Percentiles rank a stretch among this genome's conserved stretches.
These are phyloP conservation scores for Xylaria sp. DNA, from an alignment of 2,329 filamentous ascomycete species.

Conservation along the genomic window DNA sequence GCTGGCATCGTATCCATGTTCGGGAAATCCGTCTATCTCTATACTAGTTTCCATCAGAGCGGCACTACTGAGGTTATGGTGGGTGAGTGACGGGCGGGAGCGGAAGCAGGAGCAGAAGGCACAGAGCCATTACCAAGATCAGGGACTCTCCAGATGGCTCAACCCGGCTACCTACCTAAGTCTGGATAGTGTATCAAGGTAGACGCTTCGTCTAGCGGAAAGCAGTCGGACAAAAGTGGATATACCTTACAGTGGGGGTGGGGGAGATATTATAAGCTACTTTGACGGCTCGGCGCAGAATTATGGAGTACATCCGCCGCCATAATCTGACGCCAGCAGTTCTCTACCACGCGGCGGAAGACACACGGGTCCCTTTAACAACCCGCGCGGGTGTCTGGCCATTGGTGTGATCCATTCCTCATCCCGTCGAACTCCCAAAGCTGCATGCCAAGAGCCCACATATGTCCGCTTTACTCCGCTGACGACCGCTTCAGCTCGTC, in stretches of 20 bases:
- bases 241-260: slow-evolving; percentile 20
- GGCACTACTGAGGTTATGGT: neutral
- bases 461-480: neutral
- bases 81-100: neutral
- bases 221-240: slow-evolving; percentile 40
- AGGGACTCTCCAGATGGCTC: neutral
- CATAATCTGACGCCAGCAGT: slow-evolving; percentile 24
- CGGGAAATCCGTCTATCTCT: slow-evolving; percentile 1
- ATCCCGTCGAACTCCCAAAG: neutral
- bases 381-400: slow-evolving; percentile 8
- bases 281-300: slow-evolving; percentile 18
- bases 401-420: neutral
- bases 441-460: neutral
- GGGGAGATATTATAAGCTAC: neutral
- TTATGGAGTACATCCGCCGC: slow-evolving; percentile 18
- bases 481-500: neutral
- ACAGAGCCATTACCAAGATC: neutral
- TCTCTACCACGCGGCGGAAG: slow-evolving; percentile 7
- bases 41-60: neutral
- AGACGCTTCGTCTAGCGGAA: slow-evolving; percentile 17
- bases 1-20: slow-evolving; percentile 28
- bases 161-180: neutral
- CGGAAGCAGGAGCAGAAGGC: neutral
- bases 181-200: neutral
- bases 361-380: slow-evolving; percentile 10